Base-by-base conservation (phyloP, 805 yeast species). In the Yarrowia keelungensis region DNA sequence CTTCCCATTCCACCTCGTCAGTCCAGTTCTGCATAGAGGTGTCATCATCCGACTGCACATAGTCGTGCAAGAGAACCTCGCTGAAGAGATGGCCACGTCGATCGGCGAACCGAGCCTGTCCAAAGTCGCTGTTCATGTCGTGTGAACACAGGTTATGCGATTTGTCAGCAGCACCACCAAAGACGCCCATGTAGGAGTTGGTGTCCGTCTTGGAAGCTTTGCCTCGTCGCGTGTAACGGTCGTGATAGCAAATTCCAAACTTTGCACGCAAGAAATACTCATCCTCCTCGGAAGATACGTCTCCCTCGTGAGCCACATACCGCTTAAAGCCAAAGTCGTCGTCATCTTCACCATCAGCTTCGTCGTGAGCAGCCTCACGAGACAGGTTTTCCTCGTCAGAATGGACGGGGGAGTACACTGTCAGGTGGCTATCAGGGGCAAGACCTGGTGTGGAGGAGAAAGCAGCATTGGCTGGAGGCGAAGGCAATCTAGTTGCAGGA, bases 11-110 rank as follows among this genome's bases (percentile, higher is more conserved):
- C 19, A 62, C 56, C 46, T 62, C 67, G 12, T 62, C 67, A 2
- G 67, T 62, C 67, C 67, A 62, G 16, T 62, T 62, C 39, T 62
- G 67, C 67, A 62, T 62, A 1, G 56, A 47, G 14, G 56, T 62
- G 46, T 62, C 67, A 26, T 62, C 67, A 15, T 62, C 67, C 10
- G 67, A 62, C 32, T 62, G 67, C 19, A 62, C 56, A 26, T 62
- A 62, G 35, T 62, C 67, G 26, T 62, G 67, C 10, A 62, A 19
- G 12, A 62, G 46, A 9, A 62, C 56, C 39, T 62, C 67, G 4
- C 56, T 47, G 47, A 62, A 47, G 39, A 62, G 67, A 41, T 62
- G 67, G 5, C 47, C 56, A 11, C 49, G 50, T 14, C 67, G 43
- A n/a, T 59, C 65, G 4, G 65, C 11, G 19, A 59, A 59, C 35